Conservation (phyloP, 805 yeast genomes). For the Yamadazyma laniorum region DNA sequence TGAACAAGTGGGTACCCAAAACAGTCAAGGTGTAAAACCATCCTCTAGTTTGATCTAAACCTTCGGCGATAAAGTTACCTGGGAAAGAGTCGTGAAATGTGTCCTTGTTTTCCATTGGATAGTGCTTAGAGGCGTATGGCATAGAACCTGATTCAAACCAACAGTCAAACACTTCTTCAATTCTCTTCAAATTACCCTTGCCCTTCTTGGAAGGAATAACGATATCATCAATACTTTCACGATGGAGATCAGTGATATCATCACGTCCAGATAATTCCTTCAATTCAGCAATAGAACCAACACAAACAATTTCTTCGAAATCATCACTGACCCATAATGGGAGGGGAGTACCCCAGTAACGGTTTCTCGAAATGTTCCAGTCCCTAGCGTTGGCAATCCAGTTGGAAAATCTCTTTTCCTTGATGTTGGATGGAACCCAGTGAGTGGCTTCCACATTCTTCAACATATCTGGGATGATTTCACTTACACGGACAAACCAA, state of each 20-base stretch:
- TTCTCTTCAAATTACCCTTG: constrained; percentile 81
- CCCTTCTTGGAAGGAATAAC: constrained; percentile 92
- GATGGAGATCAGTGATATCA: constrained; percentile 86
- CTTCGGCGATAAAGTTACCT: constrained; percentile 97
- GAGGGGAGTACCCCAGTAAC: constrained; percentile 99
- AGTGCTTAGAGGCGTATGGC: constrained; percentile 97
- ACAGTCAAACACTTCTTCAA: constrained; percentile 98
- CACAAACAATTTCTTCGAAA: constrained; percentile 85
- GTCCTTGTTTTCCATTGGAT: constrained; percentile 87
- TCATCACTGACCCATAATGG: constrained; percentile 98
- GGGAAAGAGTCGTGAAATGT: constrained; percentile 77
- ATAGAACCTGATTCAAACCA: constrained; percentile 99
- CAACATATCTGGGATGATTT: constrained; percentile 85
- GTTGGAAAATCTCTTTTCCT: constrained; percentile 93
- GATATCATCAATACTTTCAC: constrained; percentile 86
- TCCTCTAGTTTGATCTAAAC: constrained; percentile 99
- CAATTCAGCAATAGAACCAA: constrained; percentile 88
- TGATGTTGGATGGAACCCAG: constrained; percentile 92
- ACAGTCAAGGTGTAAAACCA: constrained; percentile 98
- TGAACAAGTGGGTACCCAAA: constrained; percentile 91
- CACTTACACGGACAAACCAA: constrained; percentile 93
- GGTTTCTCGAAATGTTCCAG: constrained; percentile 97
- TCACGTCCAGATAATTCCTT: constrained; percentile 77
- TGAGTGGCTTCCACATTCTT: constrained; percentile 78
- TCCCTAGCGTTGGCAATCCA: constrained; percentile 99